phyloP scores from a whole-genome alignment of 441 rosid genomes.

The Raphanus hybrid region DNA sequence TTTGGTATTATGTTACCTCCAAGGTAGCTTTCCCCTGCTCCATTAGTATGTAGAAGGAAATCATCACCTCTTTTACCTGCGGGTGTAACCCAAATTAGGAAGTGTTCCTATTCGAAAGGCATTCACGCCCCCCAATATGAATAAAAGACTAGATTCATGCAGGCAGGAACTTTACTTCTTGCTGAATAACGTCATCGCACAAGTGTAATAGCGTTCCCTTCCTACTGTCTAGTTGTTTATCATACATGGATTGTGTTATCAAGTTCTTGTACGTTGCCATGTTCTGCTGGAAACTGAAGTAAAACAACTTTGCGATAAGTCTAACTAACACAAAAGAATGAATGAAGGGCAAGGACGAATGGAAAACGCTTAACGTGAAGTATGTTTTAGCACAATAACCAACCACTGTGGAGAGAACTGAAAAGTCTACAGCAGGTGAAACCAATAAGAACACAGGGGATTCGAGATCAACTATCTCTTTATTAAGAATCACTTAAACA shows the following conservation, averaged over 20 bases:
- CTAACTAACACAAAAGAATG: neutral
- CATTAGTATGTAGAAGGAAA: too few relatives aligned
- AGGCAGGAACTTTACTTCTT: constrained; percentile 36
- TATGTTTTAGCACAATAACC: constrained; percentile 98
- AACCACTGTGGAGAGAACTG: too few relatives aligned
- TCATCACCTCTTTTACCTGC: constrained; percentile 95
- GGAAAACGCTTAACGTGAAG: constrained; percentile 80
- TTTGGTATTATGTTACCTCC: too few relatives aligned
- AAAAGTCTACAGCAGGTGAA: constrained; percentile 56
- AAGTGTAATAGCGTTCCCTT: constrained; percentile 95
- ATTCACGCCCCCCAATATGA: constrained; percentile 6
- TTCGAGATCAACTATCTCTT: too few relatives aligned
- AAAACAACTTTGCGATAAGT: constrained; percentile 16
- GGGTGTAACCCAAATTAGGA: constrained; percentile 13
- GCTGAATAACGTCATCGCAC: constrained; percentile 93
- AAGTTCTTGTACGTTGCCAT: constrained; percentile 86
- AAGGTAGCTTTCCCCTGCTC: too few relatives aligned
- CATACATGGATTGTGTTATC: constrained; percentile 91
- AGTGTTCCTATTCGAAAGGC: constrained; percentile 12
- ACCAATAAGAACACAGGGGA: too few relatives aligned
- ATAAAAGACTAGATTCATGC: constrained; percentile 40
- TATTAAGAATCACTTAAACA: too few relatives aligned
- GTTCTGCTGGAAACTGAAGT: constrained; percentile 76
- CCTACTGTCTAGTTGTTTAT: constrained; percentile 97
- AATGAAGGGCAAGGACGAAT: neutral